These are phyloP conservation scores for Scenedesmus sp. DNA, from an alignment of 163 green algal species.

Conservation along the genomic window DNA sequence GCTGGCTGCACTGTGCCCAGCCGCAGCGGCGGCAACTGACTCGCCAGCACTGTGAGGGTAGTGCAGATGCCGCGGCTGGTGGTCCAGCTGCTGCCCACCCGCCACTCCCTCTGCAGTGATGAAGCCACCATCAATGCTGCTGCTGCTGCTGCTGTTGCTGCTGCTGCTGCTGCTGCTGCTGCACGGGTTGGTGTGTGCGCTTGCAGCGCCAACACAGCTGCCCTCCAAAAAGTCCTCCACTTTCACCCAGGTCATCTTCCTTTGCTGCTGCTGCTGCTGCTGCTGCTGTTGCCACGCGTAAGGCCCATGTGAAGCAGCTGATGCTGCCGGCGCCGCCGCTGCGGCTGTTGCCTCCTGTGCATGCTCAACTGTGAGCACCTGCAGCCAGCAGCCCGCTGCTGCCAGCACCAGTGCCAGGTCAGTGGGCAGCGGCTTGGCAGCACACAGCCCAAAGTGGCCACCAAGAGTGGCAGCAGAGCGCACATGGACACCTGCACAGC, in stretches of 20 bases:
- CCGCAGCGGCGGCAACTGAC: not conserved
- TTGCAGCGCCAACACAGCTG: slow-evolving; percentile 20
- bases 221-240: slow-evolving; percentile 24
- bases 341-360: not conserved
- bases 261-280: slow-evolving; percentile 30
- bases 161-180: slow-evolving; percentile 15
- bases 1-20: not conserved
- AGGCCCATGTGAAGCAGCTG: not conserved
- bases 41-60: not conserved
- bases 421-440: slow-evolving; percentile 67
- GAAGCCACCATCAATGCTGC: not conserved
- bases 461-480: slow-evolving; percentile 77
- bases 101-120: slow-evolving; percentile 14
- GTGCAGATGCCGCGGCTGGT: slow-evolving; percentile 36
- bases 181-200: not conserved
- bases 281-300: not conserved
- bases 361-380: slow-evolving; percentile 33
- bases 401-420: slow-evolving; percentile 77
- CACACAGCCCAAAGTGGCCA: slow-evolving; percentile 78
- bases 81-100: not conserved
- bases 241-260: slow-evolving; percentile 8
- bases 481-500: slow-evolving; percentile 61
- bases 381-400: slow-evolving; percentile 56
- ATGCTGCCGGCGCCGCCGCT: not conserved
- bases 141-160: slow-evolving; percentile 11